Percentiles rank a stretch among this genome's conserved stretches.
Conservation (phyloP, 495 filamentous ascomycete species). For the Penicillium coffeae region DNA sequence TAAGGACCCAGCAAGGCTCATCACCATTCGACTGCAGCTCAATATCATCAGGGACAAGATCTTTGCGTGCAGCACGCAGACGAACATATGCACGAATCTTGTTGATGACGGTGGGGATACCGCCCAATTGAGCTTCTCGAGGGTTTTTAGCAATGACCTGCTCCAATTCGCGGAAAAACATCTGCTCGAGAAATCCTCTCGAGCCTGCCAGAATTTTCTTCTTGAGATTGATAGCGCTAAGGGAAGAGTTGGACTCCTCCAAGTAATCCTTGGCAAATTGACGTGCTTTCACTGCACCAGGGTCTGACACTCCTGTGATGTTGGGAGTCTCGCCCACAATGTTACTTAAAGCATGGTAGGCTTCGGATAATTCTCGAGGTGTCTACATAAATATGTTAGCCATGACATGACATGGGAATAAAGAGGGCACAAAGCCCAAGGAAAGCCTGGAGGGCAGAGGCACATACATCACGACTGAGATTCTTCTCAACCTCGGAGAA, state of each 20-base stretch:
- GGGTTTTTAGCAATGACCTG: constrained; percentile 74
- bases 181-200: constrained; percentile 67
- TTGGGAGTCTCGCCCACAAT: constrained; percentile 66
- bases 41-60: constrained; percentile 70
- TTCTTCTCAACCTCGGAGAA: constrained; percentile 67
- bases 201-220: constrained; percentile 76
- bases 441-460: background rate
- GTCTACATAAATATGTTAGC: too few relatives aligned
- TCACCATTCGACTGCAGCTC: constrained; percentile 66
- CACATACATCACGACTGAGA: constrained; percentile 59
- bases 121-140: constrained; percentile 83
- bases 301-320: constrained; percentile 47
- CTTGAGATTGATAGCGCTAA: constrained; percentile 55
- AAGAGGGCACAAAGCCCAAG: background rate
- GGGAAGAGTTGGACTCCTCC: constrained; percentile 62
- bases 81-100: constrained; percentile 90
- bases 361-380: constrained; percentile 65
- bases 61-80: constrained; percentile 67
- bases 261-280: constrained; percentile 71
- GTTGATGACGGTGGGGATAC: constrained; percentile 78
- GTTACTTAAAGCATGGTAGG: constrained; percentile 71
- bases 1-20: constrained; percentile 87
- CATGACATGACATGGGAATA: background rate
- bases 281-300: constrained; percentile 62
- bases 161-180: constrained; percentile 70